Evolutionary conservation across 2,329 filamentous ascomycete species (phyloP), one percentile per base, ranked within the genome.

Genomic region (Parasarocladium wereldwijsianum): DNA sequence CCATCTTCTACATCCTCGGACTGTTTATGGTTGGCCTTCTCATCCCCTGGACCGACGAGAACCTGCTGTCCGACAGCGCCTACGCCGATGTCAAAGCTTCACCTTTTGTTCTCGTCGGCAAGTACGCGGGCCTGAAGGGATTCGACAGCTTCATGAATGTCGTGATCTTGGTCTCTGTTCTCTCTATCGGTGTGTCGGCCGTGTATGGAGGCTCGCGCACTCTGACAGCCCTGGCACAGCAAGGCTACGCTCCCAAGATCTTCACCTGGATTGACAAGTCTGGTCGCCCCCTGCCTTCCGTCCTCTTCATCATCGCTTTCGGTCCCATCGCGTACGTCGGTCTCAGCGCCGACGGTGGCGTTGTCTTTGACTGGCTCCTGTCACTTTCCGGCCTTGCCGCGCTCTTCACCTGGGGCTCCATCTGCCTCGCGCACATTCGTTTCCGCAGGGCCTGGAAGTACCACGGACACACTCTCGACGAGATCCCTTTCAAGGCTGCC

Each of bases 391-490:
- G 67, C 37, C 60, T 76, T 5, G 62, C 64, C 11, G 62, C 66
- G 28, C 62, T 77, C 35, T 76, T 74, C 49, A 69, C 70, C 18
- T 78, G 71, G 71, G 70, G 63, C 23, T 70, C 64, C 31, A 70
- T 78, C 41, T 75, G 69, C 46, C 44, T 72, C 11, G 63, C 67
- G 3, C 72, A 77, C 44, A 73, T 77, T 44, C 70, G 72, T 28
- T 77, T 76, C 62, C 69, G 72, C 26, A 43, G 45, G 13, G 72
- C 69, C 3, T 76, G 71, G 72, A 36, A 34, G 5, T 48, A 54
- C 18, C 63, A 76, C 36, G 72, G 72, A 22, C 71, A 68, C 49
- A 63, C 58, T 8, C 47, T 77, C 6, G 70, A 76, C 30, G 75
- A 80, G 50, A 63, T 82, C n/a, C 69, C 75, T 1, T 82, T 75